A percentile compares a stretch with the other conserved stretches of the same genome.
Evolutionary conservation across 2,329 filamentous ascomycete genomes (phyloP).

Genomic region (Fusarium sp.): DNA sequence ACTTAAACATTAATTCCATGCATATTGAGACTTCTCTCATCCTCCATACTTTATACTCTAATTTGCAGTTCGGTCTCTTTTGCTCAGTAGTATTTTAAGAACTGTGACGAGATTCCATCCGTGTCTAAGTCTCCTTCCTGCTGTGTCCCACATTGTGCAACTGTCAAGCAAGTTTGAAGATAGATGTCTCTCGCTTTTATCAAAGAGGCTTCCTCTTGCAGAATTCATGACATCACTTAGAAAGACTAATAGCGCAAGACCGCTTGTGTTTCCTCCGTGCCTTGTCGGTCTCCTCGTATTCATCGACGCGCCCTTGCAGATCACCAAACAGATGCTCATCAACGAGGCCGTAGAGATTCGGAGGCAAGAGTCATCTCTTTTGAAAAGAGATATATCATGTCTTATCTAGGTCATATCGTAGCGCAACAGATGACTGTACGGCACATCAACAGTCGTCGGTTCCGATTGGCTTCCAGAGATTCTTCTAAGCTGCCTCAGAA

Average conservation of each 20-base stretch:
- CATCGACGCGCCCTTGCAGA: neutral
- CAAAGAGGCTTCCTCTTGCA: neutral
- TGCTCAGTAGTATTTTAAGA: neutral
- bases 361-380: too few species aligned
- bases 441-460: neutral
- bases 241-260: neutral
- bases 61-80: too few species aligned
- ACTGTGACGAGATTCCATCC: neutral
- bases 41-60: too few species aligned
- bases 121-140: neutral
- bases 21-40: too few species aligned
- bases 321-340: neutral
- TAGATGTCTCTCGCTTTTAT: neutral
- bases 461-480: slow-evolving; percentile 8
- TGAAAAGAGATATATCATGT: neutral
- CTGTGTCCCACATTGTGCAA: neutral
- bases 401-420: neutral
- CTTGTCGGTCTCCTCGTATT: slow-evolving; percentile 2
- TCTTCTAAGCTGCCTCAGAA: neutral
- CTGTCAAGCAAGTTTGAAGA: neutral
- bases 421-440: neutral
- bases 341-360: too few species aligned
- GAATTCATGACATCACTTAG: neutral
- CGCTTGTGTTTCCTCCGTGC: neutral
- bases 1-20: too few species aligned